A percentile compares a stretch with the other conserved stretches of the same genome.
phyloP scores from a whole-genome alignment of 2,329 filamentous ascomycete species.

The Aspergillus viridinutans region DNA sequence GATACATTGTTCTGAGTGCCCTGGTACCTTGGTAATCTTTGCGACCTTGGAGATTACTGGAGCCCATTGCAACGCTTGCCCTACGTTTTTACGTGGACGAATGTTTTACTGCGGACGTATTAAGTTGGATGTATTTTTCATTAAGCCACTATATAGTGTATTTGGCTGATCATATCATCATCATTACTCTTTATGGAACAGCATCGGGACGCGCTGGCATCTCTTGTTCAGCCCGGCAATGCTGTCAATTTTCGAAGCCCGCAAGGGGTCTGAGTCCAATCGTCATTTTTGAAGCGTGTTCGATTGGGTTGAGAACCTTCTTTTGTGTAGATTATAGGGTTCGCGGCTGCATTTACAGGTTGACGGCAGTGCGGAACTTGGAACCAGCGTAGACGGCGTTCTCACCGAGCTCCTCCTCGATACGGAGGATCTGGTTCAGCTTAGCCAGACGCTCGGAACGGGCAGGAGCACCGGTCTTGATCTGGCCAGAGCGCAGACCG shows the following conservation, averaged over 20 bases:
- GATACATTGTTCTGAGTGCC: not conserved
- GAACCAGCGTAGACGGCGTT: slow-evolving; percentile 87
- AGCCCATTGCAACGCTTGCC: no score
- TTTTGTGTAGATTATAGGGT: not conserved
- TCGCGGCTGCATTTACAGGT: slow-evolving; percentile 60
- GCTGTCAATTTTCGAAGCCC: slow-evolving; percentile 5
- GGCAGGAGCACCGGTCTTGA: slow-evolving; percentile 96
- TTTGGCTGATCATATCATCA: slow-evolving; percentile 21
- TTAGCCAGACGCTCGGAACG: slow-evolving; percentile 98
- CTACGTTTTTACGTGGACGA: not conserved
- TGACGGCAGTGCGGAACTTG: slow-evolving; percentile 88
- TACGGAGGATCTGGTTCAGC: slow-evolving; percentile 99
- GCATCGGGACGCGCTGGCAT: slow-evolving; percentile 5
- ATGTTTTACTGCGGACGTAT: not conserved
- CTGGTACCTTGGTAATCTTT: not conserved
- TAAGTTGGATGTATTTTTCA: slow-evolving; percentile 12
- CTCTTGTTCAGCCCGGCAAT: slow-evolving; percentile 4
- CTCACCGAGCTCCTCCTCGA: slow-evolving; percentile 95
- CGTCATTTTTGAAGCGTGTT: slow-evolving; percentile 1
- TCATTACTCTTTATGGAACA: slow-evolving; percentile 19
- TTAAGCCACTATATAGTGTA: slow-evolving; percentile 20
- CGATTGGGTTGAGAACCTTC: slow-evolving; percentile 2
- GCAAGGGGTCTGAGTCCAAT: slow-evolving; percentile 5
- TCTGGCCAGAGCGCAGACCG: slow-evolving; percentile 92
- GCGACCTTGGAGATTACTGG: no score